Evolutionary conservation across 1,284 basidiomycete genomes (phyloP), one percentile per base, ranked within the genome.

Genomic region (Laetiporus sulphureus): DNA sequence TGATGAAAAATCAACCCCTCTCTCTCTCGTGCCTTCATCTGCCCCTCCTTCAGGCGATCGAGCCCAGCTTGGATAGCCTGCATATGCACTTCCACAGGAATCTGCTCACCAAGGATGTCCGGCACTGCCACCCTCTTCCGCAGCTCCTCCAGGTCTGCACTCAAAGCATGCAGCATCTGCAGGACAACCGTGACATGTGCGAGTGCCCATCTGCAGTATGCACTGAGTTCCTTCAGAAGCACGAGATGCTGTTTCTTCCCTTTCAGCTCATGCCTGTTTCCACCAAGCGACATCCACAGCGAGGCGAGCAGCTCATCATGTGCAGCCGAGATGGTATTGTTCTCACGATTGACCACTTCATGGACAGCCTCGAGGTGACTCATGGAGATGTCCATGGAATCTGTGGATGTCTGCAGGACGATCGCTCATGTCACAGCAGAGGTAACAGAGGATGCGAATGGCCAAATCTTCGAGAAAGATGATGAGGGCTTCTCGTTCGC

Each of bases 121-220:
- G 83, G 82, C 21, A 75, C 72, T 2, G 79, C 70, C 1, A 83
- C 79, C 10, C 79, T 66, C 52, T 83, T 78, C 45, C 84, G 65
- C 48, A 88, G 58, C 35, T 83, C 81, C 55, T 83, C 82, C 69
- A 88, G 77, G 47, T 85, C 83, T 30, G 75, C 77, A 47, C 72
- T 73, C 72, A 87, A 72, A 19, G 64, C 63, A 33, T 73, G 63
- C 49, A 88, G 60, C 16, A 75, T 69, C 41, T 79, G 76, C 54
- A 83, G 55, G n/a, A 80, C 73, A 0, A 72, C 73, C 24, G 71
- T 69, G 20, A 87, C 80, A 49, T 83, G 81, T 12, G 66, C 71
- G 24, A 70, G 60, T 7, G 84, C 84, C 45, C 70, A 67, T 47
- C 68, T 69, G 49, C 81, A 65, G 51, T 83, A 85, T 21, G 55